Evolutionary conservation across 148 eudicot species (phyloP).

Genomic region (Diospyros lotus): DNA sequence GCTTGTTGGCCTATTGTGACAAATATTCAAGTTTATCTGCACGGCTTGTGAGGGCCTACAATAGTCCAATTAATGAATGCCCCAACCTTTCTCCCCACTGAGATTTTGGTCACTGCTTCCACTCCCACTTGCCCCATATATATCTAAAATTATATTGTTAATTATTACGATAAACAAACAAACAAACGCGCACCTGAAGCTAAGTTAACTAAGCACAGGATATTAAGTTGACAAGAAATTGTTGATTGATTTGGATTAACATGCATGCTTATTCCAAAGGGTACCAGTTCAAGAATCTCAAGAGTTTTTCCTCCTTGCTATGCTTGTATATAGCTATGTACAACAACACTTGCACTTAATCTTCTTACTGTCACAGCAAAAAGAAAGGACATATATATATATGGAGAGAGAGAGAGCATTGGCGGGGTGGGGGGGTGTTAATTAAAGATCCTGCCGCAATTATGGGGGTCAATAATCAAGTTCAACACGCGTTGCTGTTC

Average conservation of each 20-base stretch:
- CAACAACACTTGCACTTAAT: neutral
- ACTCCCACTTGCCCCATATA: no score
- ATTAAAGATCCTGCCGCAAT: no score
- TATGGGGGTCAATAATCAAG: neutral
- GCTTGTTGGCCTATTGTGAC: conserved; percentile 7
- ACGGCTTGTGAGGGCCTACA: neutral
- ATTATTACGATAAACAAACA: no score
- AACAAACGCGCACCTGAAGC: no score
- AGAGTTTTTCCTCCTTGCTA: neutral
- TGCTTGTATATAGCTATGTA: conserved; percentile 8
- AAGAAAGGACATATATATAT: no score
- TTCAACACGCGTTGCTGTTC: neutral
- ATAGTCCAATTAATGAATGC: neutral
- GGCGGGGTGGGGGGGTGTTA: no score
- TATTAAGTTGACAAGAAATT: neutral
- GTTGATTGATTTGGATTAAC: neutral
- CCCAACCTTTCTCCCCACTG: neutral
- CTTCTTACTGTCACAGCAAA: neutral
- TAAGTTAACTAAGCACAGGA: neutral
- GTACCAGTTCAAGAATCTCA: conserved; percentile 15
- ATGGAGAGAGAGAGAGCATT: no score
- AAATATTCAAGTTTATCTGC: conserved; percentile 6
- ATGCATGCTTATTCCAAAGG: conserved; percentile 4
- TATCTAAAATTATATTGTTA: no score
- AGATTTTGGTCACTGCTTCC: neutral